A percentile compares a stretch with the other conserved stretches of the same genome.
Conservation (phyloP, 257 asterid species). For the Nicotiana undulata region DNA sequence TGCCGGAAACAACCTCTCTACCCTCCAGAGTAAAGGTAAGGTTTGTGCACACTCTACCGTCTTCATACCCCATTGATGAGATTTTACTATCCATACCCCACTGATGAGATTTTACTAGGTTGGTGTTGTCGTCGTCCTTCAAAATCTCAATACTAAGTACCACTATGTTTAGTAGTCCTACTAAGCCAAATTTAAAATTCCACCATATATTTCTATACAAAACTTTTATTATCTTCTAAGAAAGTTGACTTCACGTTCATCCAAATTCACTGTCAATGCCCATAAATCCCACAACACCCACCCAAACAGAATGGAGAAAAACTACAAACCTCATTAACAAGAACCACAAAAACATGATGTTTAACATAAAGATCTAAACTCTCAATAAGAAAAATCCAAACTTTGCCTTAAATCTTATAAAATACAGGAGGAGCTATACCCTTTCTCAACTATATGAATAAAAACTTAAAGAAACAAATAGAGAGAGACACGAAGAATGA, state of each 20-base stretch:
- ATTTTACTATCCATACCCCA: no score
- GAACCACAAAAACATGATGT: background rate
- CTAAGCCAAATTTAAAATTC: background rate
- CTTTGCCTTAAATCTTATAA: background rate
- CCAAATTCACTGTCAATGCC: background rate
- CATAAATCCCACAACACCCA: background rate
- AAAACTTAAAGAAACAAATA: background rate
- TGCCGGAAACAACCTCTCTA: no score
- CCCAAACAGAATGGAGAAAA: background rate
- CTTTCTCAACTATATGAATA: background rate
- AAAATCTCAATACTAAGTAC: background rate
- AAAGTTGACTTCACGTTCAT: background rate
- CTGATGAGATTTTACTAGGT: no score
- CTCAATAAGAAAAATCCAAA: background rate
- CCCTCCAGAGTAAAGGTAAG: no score
- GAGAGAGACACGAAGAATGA: background rate
- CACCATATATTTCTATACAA: background rate
- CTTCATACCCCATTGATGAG: no score
- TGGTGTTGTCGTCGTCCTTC: no score
- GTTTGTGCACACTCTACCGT: no score
- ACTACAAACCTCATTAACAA: background rate
- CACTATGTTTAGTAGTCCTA: background rate
- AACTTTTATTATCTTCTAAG: background rate
- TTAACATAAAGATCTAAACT: background rate
- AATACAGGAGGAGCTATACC: background rate